Base-by-base conservation (phyloP, 305 asterid genomes). In the Caryopteris hybrid region DNA sequence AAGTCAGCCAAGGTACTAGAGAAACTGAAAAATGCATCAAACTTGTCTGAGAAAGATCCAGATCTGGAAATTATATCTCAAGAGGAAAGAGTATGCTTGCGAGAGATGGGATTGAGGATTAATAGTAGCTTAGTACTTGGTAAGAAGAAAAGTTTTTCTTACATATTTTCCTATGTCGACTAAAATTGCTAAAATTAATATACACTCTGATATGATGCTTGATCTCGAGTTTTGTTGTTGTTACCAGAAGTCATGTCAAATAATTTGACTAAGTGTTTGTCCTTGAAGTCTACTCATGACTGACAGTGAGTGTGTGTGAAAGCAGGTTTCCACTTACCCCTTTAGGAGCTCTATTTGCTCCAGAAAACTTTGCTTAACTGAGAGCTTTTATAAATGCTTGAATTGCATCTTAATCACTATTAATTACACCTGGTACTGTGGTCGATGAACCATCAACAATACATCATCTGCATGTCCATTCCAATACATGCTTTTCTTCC, bases 71-170 rank as follows among this genome's bases (percentile, higher is more conserved):
- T 86, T 61, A 76, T 94, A 71, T 87, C 96, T 64, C 64, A 75
- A 16, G 99, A 94, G 82, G 98, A 94, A 82, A 85, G 90, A 59
- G 85, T 68, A 58, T 86, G 89, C 77, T 76, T 91, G 59, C 84
- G 85, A 54, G 76, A 77, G 76, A 87, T 91, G 48, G 99, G 93
- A 38, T 74, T 86, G 69, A 86, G 86, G 80, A 77, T 70, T 71
- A 80, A 74, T 45, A 76, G 90, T 82, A 86, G 83, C 78, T 77
- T 94, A 84, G 90, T 83, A 51, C 98, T 94, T 52, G 99, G 99
- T 94, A 78, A 80, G 85, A 20, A 70, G 39, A 65, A 61, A n/a
- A 54, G 11, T 42, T 68, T 42, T 36, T 36, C 11, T 61, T 78
- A 27, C 61, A 63, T 45, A 38, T 25, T 38, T 48, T 61, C n/a